Percentiles rank a stretch among this genome's conserved stretches.
These are phyloP conservation scores for Candida khao-thaluensis DNA, from an alignment of 805 yeast species.

Conservation along the genomic window DNA sequence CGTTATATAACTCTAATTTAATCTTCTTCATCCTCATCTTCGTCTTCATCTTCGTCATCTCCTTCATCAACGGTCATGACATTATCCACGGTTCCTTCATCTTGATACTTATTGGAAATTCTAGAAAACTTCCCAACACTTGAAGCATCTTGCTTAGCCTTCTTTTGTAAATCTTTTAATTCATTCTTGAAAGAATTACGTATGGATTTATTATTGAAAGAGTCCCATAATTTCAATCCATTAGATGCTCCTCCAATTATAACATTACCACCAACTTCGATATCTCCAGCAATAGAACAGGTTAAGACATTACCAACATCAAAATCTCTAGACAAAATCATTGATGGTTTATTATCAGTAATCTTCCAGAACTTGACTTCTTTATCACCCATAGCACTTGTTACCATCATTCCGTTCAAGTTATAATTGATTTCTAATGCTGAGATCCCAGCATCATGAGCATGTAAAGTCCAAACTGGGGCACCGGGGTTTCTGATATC, in stretches of 20 bases:
- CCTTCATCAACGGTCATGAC: conserved; percentile 65
- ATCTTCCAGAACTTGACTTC: conserved; percentile 85
- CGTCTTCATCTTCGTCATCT: conserved; percentile 46
- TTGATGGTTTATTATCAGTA: conserved; percentile 58
- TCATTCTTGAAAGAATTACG: conserved; percentile 65
- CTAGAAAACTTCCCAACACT: conserved; percentile 62
- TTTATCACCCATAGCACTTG: conserved; percentile 92
- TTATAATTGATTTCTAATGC: conserved; percentile 67
- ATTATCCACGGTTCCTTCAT: conserved; percentile 45
- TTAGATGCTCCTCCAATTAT: conserved; percentile 85
- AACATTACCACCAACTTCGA: conserved; percentile 80
- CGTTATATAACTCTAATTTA: conserved; percentile 1
- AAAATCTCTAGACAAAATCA: conserved; percentile 88
- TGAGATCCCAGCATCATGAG: conserved; percentile 93
- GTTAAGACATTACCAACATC: conserved; percentile 92
- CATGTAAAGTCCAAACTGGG: conserved; percentile 94
- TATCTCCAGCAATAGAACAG: conserved; percentile 80
- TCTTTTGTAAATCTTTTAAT: conserved; percentile 50
- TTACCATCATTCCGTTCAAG: conserved; percentile 71
- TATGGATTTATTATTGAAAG: conserved; percentile 76
- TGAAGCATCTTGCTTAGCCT: conserved; percentile 58
- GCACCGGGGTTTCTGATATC: conserved; percentile 70
- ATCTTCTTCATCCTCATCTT: conserved; percentile 20
- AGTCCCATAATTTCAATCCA: conserved; percentile 89
- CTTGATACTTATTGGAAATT: conserved; percentile 68